A percentile compares a stretch with the other conserved stretches of the same genome.
These are phyloP conservation scores for Candida schatavii DNA, from an alignment of 805 yeast genomes.

Conservation along the genomic window DNA sequence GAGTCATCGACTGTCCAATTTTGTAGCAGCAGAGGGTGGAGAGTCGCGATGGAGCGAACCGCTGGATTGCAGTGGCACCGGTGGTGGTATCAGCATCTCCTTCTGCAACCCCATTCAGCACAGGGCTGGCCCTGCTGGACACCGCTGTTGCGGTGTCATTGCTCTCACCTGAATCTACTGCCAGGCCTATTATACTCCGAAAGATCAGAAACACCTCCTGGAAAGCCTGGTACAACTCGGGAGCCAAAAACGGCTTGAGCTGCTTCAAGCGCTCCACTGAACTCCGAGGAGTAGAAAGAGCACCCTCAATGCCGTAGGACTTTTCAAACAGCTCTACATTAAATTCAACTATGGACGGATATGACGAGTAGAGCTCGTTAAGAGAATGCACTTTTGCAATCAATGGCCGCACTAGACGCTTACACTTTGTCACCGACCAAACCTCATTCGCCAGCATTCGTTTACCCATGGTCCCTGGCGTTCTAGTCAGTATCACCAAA, in stretches of 20 bases:
- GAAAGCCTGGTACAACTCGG: slow-evolving; percentile 27
- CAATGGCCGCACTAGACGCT: slow-evolving; percentile 35
- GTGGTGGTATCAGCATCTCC: too few relatives aligned
- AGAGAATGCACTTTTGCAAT: slow-evolving; percentile 34
- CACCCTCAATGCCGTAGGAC: neutral
- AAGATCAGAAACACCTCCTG: slow-evolving; percentile 30
- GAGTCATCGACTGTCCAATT: slow-evolving; percentile 33
- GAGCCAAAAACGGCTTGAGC: slow-evolving; percentile 23
- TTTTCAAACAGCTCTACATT: slow-evolving; percentile 1
- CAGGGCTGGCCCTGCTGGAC: neutral
- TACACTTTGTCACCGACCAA: slow-evolving; percentile 24
- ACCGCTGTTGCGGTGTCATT: neutral
- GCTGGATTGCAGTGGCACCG: neutral
- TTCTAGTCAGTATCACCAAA: too few relatives aligned
- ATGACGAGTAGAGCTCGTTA: slow-evolving; percentile 24
- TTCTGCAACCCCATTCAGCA: neutral
- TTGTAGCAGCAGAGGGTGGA: slow-evolving; percentile 21
- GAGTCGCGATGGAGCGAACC: slow-evolving; percentile 12
- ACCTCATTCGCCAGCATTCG: too few relatives aligned
- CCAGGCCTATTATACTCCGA: slow-evolving; percentile 18
- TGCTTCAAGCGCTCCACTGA: slow-evolving; percentile 22
- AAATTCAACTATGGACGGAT: slow-evolving; percentile 21
- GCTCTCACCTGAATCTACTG: neutral
- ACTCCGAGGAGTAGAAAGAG: slow-evolving; percentile 12
- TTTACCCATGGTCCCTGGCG: too few relatives aligned